Base-by-base conservation (phyloP, 2,329 filamentous ascomycete genomes). In the Pseudonectria buxi region DNA sequence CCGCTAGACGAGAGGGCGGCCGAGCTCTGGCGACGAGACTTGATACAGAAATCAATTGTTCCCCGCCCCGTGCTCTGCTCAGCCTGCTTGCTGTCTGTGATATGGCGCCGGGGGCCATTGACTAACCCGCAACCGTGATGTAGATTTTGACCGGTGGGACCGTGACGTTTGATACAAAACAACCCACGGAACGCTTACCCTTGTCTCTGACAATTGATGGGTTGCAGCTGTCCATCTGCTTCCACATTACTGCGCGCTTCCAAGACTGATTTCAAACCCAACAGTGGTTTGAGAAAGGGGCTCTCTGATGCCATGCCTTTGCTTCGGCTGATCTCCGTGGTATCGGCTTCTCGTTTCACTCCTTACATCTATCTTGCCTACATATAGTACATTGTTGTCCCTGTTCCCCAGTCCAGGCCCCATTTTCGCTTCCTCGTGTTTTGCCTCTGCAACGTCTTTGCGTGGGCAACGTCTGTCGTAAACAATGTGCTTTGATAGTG, bases 311-410 rank as follows among this genome's bases (percentile, higher is more conserved):
- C 70, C 69, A 59, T 49, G 54, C 56, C 31, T 41, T 56, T 50
- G 40, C 47, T 36, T 45, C 41, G 45, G 42, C 40, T 43, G 50
- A 9, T 24, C 22, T 43, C 49, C 38, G 53, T 77, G 69, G 68
- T 68, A 63, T 58, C 60, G 71, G 71, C 66, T 63, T 69, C 72
- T 79, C 75, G 74, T 80, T 79, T 76, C 68, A 71, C 74, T 69
- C 73, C 69, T 67, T 51, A 80, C 75, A 78, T 69, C 41, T 22
- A 22, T 22, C 5, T 22, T 22, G 18, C 11, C 26, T 27, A 27
- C 26, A 27, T 22, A 32, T 10, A 10, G 14, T 14, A 6, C 14
- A 12, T 27, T 27, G 5, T 27, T 32, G 14, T 28, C 22, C 16
- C 30, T 13, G 14, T 41, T 30, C 41, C 14, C 24, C 14, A 15